Percentiles rank a stretch among this genome's conserved stretches.
Evolutionary conservation across 2,329 filamentous ascomycete species (phyloP).

Genomic region (Sclerotinia sclerotiorum): DNA sequence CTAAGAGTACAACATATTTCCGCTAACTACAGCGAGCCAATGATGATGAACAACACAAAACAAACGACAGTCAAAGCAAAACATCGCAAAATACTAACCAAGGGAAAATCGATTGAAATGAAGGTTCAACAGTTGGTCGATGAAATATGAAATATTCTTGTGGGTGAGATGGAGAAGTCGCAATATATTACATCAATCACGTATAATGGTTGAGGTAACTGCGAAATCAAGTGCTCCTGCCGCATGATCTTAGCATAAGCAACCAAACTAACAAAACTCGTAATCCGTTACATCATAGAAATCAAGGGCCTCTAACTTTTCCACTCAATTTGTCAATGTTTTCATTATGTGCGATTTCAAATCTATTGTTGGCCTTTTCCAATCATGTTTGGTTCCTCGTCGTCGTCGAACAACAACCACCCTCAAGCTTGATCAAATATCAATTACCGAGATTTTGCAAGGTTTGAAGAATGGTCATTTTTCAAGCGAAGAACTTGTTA

Average conservation of each 20-base stretch:
- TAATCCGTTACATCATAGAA: not conserved
- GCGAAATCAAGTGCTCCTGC: not conserved
- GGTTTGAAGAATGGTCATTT: not conserved
- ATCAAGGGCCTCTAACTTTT: not conserved
- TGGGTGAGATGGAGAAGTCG: not conserved
- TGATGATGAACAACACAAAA: not conserved
- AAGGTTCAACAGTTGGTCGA: too few species aligned
- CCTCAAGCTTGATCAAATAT: conserved; percentile 9
- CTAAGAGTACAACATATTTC: not conserved
- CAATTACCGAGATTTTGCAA: conserved; percentile 1
- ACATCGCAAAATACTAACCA: not conserved
- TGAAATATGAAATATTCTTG: not conserved
- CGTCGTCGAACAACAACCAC: not conserved
- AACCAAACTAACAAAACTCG: not conserved
- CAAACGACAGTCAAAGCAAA: not conserved
- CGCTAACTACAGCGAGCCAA: not conserved
- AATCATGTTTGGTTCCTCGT: not conserved
- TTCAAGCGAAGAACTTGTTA: conserved; percentile 21
- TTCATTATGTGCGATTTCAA: not conserved
- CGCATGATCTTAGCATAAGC: not conserved
- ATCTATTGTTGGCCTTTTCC: not conserved
- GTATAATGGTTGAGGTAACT: not conserved
- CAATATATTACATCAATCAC: not conserved
- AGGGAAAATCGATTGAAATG: not conserved
- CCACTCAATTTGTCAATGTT: not conserved